These are phyloP conservation scores for Sarcocystis neurona DNA, from an alignment of 169 alveolate species.

Conservation along the genomic window DNA sequence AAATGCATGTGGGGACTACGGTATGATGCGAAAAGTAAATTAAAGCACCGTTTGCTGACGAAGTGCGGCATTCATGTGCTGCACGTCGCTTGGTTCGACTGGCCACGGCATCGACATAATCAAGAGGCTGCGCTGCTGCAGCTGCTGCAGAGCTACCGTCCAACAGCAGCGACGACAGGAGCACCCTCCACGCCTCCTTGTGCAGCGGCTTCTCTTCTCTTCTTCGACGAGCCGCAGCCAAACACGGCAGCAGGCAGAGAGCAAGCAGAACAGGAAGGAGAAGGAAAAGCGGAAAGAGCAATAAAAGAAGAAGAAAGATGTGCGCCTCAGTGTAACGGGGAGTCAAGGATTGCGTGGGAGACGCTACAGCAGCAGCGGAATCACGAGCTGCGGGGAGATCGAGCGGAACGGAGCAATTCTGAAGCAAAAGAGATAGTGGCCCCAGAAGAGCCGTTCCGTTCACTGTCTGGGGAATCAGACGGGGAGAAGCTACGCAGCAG, in stretches of 20 bases:
- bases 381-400: background rate
- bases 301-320: background rate
- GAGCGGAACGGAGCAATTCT: background rate
- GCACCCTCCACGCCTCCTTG: no score
- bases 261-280: background rate
- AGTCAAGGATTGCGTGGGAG: background rate
- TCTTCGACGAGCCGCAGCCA: background rate
- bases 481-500: no score
- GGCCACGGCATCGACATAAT: background rate
- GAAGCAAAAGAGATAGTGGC: no score
- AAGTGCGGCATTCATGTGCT: background rate
- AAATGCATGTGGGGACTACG: background rate
- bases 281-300: background rate
- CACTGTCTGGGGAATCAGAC: no score
- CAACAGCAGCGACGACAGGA: no score
- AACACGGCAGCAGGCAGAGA: background rate
- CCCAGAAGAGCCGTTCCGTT: no score
- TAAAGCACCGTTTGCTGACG: conserved; percentile 41
- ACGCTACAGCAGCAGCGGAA: no score
- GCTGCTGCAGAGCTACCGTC: background rate
- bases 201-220: background rate
- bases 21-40: conserved; percentile 20
- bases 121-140: conserved; percentile 28
- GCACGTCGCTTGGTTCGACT: conserved; percentile 41
- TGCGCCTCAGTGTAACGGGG: background rate